phyloP scores from a whole-genome alignment of 2,329 filamentous ascomycete genomes.

The Fusarium cyanostomum region DNA sequence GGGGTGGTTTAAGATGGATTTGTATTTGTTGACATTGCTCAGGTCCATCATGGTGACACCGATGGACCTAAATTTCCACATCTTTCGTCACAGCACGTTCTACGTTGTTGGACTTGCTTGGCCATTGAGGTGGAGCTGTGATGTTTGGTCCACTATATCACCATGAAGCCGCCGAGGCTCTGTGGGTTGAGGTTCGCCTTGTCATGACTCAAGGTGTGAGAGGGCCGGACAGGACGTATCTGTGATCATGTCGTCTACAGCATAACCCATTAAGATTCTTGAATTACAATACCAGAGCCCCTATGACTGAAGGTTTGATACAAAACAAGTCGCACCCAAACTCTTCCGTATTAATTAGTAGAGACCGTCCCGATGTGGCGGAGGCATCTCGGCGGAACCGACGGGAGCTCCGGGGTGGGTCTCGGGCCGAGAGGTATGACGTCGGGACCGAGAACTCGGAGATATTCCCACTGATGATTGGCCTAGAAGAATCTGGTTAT shows the following conservation, averaged over 20 bases:
- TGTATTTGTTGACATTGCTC: neutral
- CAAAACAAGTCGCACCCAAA: neutral
- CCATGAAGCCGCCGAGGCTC: constrained; percentile 36
- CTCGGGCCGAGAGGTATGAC: constrained; percentile 32
- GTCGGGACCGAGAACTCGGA: constrained; percentile 16
- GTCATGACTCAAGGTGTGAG: constrained; percentile 1
- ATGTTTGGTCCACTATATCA: constrained; percentile 34
- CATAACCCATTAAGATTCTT: too few species aligned
- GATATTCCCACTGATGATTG: neutral
- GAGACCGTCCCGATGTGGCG: constrained; percentile 8
- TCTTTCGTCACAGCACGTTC: constrained; percentile 23
- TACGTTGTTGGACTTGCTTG: constrained; percentile 13
- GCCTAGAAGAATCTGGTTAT: neutral
- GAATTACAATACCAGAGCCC: too few species aligned
- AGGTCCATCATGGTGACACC: constrained; percentile 30
- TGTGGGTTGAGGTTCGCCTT: constrained; percentile 8
- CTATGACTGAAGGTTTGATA: neutral
- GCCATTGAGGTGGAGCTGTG: constrained; percentile 23
- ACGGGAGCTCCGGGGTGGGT: constrained; percentile 28
- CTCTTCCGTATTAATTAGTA: neutral
- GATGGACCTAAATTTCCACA: constrained; percentile 5
- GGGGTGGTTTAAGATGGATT: neutral
- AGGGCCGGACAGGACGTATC: neutral
- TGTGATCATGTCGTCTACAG: too few species aligned
- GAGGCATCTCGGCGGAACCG: constrained; percentile 27